Evolutionary conservation across 1,284 basidiomycete species (phyloP), one percentile per base, ranked within the genome.

Genomic region (Phellopilus nigrolimitatus): DNA sequence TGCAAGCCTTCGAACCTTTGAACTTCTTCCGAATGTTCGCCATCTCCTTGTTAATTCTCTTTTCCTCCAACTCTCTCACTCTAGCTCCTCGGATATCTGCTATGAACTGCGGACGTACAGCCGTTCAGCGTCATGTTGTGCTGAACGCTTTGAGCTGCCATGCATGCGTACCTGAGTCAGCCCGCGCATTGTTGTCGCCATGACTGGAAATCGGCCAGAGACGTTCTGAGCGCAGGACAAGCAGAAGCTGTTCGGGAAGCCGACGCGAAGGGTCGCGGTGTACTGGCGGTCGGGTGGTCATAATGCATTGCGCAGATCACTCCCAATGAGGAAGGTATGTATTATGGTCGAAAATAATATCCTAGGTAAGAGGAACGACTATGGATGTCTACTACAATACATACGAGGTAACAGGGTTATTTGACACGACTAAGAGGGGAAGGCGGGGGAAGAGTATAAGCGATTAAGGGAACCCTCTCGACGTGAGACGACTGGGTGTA

Each of bases 21-120:
- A 99, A 98, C 71, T 97, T 95, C 75, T 95, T 94, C 50, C 97
- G 79, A 60, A 99, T 99, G 64, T 99, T 97, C 0, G 97, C 95
- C 95, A 99, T 98, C 72, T 99, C 97, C 68, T 97, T 94, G 72
- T 99, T 99, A 62, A 99, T 97, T 51, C 95, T 74, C 71, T 97
- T 97, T 77, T 98, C 95, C 66, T 95, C 94, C 50, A 93, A 68
- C 63, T 94, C 91, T 51, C 90, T 79, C 24, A 93, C 89, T 57
- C 91, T 74, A 31, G 91, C 91, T 57, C 95, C 92, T 60, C 97
- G 86, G 62, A 99, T 88, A 69, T 99, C 95, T 66, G 95, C 93
- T 68, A 99, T 99, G 77, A 98, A 99, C 92, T 95, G 63, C 55
- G 25, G 27, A 7, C 36, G 10, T 22, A 38, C 34, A 12, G 24